Conservation (phyloP, 2,329 filamentous ascomycete genomes). For the Botrytis aclada region DNA sequence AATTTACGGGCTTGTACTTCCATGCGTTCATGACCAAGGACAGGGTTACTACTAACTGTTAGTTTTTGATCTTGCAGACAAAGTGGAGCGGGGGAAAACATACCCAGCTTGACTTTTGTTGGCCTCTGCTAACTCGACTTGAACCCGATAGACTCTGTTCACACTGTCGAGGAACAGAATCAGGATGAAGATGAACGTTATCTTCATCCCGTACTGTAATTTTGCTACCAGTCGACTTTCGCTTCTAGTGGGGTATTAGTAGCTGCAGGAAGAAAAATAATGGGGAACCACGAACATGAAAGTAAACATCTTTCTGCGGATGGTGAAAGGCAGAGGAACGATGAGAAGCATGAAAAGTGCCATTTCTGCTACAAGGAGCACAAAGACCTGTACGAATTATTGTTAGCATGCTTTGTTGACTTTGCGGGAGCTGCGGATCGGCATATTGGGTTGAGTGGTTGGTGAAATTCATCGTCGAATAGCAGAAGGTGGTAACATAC, state of each 20-base stretch:
- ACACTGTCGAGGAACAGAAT: slow-evolving; percentile 98
- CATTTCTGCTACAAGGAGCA: slow-evolving; percentile 82
- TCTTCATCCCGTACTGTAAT: slow-evolving; percentile 96
- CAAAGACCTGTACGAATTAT: slow-evolving; percentile 62
- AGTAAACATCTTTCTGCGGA: slow-evolving; percentile 39
- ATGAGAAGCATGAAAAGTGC: slow-evolving; percentile 74
- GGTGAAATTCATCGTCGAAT: not conserved
- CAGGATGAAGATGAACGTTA: slow-evolving; percentile 97
- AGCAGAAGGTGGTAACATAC: slow-evolving; percentile 38
- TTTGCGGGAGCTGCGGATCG: not conserved
- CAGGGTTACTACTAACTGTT: slow-evolving; percentile 51
- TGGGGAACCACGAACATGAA: slow-evolving; percentile 85
- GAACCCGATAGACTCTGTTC: slow-evolving; percentile 91
- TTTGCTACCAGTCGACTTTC: slow-evolving; percentile 67
- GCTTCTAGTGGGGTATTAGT: slow-evolving; percentile 31
- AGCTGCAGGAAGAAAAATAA: slow-evolving; percentile 36
- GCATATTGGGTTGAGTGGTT: not conserved
- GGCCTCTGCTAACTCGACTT: slow-evolving; percentile 77
- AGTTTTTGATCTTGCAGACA: slow-evolving; percentile 24
- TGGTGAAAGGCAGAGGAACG: slow-evolving; percentile 81
- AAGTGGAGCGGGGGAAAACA: slow-evolving; percentile 12
- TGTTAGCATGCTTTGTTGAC: slow-evolving; percentile 24
- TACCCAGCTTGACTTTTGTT: slow-evolving; percentile 53
- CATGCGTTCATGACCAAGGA: slow-evolving; percentile 90
- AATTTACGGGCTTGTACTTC: slow-evolving; percentile 99